Conservation (phyloP, 2,329 filamentous ascomycete genomes). For the Botrytis hyacinthi region DNA sequence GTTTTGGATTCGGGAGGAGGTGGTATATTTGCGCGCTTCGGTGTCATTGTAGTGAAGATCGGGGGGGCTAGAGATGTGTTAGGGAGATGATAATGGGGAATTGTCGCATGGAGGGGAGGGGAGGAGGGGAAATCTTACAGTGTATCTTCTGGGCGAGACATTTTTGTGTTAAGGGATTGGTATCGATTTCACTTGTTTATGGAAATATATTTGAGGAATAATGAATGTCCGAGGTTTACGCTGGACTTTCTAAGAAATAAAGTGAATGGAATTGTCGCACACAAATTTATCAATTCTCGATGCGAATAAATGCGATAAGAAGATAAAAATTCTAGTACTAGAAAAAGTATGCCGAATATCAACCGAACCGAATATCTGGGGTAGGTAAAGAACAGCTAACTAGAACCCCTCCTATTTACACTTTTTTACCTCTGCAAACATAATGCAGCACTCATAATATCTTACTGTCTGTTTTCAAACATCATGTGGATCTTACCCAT, state of each 20-base stretch:
- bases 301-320: constrained; percentile 13
- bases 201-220: not conserved
- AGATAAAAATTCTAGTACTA: constrained; percentile 12
- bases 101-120: constrained; percentile 23
- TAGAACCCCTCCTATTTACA: not conserved
- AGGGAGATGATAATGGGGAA: constrained; percentile 19
- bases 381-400: constrained; percentile 20
- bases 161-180: constrained; percentile 47
- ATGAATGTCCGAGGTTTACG: not conserved
- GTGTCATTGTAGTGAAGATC: constrained; percentile 97
- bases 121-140: constrained; percentile 56
- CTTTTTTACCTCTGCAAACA: constrained; percentile 7
- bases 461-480: not conserved
- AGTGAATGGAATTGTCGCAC: not conserved
- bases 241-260: not conserved
- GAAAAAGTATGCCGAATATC: constrained; percentile 20
- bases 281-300: constrained; percentile 5
- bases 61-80: constrained; percentile 61
- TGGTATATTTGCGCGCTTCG: constrained; percentile 97
- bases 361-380: constrained; percentile 21
- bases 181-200: not conserved
- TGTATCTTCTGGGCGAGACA: constrained; percentile 96
- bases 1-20: constrained; percentile 88
- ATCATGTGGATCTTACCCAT: constrained; percentile 89
- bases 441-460: constrained; percentile 34